Percentiles rank a stretch among this genome's conserved stretches.
Evolutionary conservation across 768 basidiomycete species (phyloP).

Genomic region (Boletus rufocinnamomeus): DNA sequence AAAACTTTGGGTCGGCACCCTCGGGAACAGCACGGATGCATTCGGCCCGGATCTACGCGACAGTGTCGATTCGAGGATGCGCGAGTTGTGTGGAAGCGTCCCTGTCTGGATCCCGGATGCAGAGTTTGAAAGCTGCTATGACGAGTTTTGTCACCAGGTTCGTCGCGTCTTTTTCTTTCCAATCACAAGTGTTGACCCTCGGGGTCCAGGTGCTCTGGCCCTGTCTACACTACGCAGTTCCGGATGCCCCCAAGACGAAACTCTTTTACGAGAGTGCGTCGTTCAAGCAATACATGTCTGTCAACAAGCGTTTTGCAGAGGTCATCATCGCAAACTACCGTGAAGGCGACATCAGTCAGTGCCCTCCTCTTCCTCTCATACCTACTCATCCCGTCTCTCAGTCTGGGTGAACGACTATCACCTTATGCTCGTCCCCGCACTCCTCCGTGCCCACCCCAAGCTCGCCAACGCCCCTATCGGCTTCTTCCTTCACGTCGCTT

Average conservation of each 20-base stretch:
- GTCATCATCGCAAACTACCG: slow-evolving; percentile 77
- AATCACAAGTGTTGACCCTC: slow-evolving; percentile 23
- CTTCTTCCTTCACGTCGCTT: slow-evolving; percentile 97
- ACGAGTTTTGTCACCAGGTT: slow-evolving; percentile 85
- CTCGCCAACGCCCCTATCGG: slow-evolving; percentile 52
- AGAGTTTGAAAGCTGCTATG: slow-evolving; percentile 79
- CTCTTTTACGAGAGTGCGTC: slow-evolving; percentile 76
- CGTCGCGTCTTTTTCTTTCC: slow-evolving; percentile 19
- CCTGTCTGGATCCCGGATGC: slow-evolving; percentile 83
- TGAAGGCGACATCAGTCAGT: slow-evolving; percentile 80
- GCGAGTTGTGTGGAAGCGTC: slow-evolving; percentile 41
- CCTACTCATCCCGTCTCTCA: slow-evolving; percentile 20
- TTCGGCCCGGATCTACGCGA: slow-evolving; percentile 57
- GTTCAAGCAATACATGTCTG: slow-evolving; percentile 84
- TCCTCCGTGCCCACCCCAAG: slow-evolving; percentile 67
- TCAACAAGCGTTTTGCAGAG: slow-evolving; percentile 90
- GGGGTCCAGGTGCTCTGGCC: slow-evolving; percentile 71
- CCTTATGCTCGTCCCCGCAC: slow-evolving; percentile 86
- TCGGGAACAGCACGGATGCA: slow-evolving; percentile 69
- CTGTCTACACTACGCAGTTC: slow-evolving; percentile 81
- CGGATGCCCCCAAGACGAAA: slow-evolving; percentile 85
- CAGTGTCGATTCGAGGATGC: slow-evolving; percentile 55
- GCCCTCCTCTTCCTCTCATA: neutral
- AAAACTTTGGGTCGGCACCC: slow-evolving; percentile 68
- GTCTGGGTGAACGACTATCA: slow-evolving; percentile 96